Conservation (phyloP, 495 filamentous ascomycete genomes). For the Pyrenula massariospora region DNA sequence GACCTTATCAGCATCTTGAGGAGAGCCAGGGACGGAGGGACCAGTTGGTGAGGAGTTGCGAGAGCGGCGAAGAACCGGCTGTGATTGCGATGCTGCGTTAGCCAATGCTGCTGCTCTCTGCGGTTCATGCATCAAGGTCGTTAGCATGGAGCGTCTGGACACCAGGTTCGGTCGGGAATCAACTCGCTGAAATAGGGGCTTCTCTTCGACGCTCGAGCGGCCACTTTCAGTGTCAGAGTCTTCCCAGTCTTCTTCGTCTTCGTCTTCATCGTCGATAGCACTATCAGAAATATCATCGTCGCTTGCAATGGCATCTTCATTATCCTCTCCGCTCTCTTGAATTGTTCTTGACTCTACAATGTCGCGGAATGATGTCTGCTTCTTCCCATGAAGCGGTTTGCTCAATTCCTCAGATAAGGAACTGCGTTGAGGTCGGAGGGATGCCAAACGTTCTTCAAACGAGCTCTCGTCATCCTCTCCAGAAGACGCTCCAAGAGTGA, state of each 20-base stretch:
- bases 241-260: conserved; percentile 74
- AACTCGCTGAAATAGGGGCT: conserved; percentile 73
- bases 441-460: conserved; percentile 54
- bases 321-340: conserved; percentile 44
- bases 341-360: conserved; percentile 56
- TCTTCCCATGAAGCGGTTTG: conserved; percentile 41
- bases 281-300: conserved; percentile 63
- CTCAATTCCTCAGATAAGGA: conserved; percentile 41
- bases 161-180: conserved; percentile 79
- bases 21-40: conserved; percentile 62
- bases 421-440: conserved; percentile 32
- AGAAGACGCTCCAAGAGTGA: conserved; percentile 65
- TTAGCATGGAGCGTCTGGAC: conserved; percentile 79
- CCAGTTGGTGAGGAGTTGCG: conserved; percentile 62
- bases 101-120: conserved; percentile 55
- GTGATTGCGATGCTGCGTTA: conserved; percentile 63
- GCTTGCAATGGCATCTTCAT: conserved; percentile 66
- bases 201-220: conserved; percentile 68
- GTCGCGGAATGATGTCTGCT: conserved; percentile 76
- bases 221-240: conserved; percentile 84
- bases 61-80: conserved; percentile 69
- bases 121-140: conserved; percentile 74
- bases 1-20: conserved; percentile 55
- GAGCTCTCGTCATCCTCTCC: conserved; percentile 75
- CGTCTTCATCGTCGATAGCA: conserved; percentile 80